Evolutionary conservation across 345 rosid genomes (phyloP), one percentile per base, ranked within the genome.

Genomic region (Populus pruinosa): DNA sequence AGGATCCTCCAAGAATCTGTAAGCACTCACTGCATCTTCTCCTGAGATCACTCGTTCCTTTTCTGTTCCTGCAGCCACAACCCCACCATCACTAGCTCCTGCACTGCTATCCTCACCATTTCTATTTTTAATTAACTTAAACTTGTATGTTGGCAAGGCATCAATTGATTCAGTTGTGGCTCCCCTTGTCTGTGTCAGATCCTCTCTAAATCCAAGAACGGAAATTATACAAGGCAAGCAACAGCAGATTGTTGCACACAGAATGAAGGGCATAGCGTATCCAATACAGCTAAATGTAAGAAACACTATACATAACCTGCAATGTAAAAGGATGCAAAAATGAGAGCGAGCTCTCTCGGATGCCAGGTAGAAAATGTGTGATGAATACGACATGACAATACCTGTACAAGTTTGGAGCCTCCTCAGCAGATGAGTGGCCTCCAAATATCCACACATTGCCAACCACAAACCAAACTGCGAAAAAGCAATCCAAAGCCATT

Each of bases 401-500:
- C 98, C 98, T 92, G 89, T 96, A 96, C 94, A 96, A 83, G 83
- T 93, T 93, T 75, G 99, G 99, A 78, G 99, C 98, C 77, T 91
- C 98, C 5, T 53, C 33, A 41, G 92, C 88, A 79, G 99, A 93
- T 74, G 98, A 82, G 81, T 90, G 99, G 36, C 99, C 97, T 66
- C 99, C 99, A 79, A 96, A 96, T 77, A 92, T 90, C 99, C 98
- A 96, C 20, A 96, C 98, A 71, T 96, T 96, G 82, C 99, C 99
- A 76, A 96, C 97, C 82, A 96, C 98, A 85, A 96, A 96, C 99
- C 98, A 96, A 77, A 93, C 91, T 13, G 98, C 99, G 84, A 96
- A 96, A 85, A 96, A 96, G 86, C 99, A 96, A 87, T 96, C 99
- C 87, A 96, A 81, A 63, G 86, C 95, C 98, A 96, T 93, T 83